These are phyloP conservation scores for Caulochytrium protostelioides DNA, from an alignment of 371 early-diverging fungal genomes.

Conservation along the genomic window DNA sequence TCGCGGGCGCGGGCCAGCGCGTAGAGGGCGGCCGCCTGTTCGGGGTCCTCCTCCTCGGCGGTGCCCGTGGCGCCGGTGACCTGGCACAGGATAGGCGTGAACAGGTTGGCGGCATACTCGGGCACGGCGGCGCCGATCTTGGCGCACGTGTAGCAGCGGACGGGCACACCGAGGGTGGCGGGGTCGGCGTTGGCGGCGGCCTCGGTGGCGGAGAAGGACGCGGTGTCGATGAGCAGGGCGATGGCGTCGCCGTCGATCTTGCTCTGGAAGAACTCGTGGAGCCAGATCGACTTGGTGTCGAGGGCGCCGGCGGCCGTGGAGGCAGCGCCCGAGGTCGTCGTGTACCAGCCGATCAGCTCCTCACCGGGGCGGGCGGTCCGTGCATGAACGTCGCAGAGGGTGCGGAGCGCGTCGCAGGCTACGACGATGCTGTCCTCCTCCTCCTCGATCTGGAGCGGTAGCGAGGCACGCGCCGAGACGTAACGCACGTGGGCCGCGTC, in stretches of 20 bases:
- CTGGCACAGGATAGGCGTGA: constrained; percentile 64
- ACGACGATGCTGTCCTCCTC: background rate
- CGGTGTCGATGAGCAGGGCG: constrained; percentile 68
- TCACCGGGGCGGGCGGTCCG: constrained; percentile 76
- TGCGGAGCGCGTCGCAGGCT: constrained; percentile 46
- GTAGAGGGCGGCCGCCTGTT: too few species aligned
- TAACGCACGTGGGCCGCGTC: too few species aligned
- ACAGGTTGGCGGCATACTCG: too few species aligned
- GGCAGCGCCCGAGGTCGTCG: too few species aligned
- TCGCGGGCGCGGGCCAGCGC: too few species aligned
- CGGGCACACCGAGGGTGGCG: constrained; percentile 31
- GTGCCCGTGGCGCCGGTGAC: too few species aligned
- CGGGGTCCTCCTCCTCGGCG: too few species aligned
- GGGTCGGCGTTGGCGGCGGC: too few species aligned
- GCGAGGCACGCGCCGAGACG: constrained; percentile 73
- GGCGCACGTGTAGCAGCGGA: constrained; percentile 39
- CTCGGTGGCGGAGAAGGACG: too few species aligned
- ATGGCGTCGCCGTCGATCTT: constrained; percentile 64
- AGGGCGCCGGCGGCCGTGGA: constrained; percentile 41
- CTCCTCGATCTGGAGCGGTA: constrained; percentile 28
- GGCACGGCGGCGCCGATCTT: too few species aligned
- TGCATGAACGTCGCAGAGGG: constrained; percentile 66
- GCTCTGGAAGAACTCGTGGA: constrained; percentile 66
- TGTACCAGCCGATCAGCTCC: constrained; percentile 80
- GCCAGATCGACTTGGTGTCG: constrained; percentile 51